Evolutionary conservation across 257 asterid genomes (phyloP).

Genomic region (Fraxinus americana): DNA sequence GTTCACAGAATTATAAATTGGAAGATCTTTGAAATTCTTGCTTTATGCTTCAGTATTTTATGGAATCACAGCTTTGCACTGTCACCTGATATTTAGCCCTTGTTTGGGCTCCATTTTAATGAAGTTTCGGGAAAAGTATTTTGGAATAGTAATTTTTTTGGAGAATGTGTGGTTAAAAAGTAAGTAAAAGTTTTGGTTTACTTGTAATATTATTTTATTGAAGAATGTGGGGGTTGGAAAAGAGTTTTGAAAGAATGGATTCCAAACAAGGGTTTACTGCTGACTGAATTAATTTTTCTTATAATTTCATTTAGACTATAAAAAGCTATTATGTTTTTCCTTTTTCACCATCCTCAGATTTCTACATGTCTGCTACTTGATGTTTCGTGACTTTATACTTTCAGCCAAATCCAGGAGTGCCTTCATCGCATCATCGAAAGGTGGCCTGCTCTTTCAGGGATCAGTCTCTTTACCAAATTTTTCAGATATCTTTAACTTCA

Average conservation of each 20-base stretch:
- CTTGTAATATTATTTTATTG: too few species aligned
- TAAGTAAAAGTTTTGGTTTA: too few species aligned
- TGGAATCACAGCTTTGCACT: constrained; percentile 15
- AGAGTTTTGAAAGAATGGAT: neutral
- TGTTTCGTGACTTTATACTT: constrained; percentile 29
- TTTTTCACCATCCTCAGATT: constrained; percentile 15
- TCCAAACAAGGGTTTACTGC: neutral
- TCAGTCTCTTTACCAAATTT: constrained; percentile 80
- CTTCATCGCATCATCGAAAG: constrained; percentile 94
- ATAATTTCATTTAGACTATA: neutral
- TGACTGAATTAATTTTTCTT: constrained; percentile 17
- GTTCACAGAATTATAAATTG: neutral
- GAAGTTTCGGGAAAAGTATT: too few species aligned
- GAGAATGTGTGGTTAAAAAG: too few species aligned
- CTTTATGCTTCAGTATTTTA: constrained; percentile 9
- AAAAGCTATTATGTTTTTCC: constrained; percentile 1
- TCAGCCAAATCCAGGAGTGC: constrained; percentile 90
- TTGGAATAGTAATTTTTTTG: too few species aligned
- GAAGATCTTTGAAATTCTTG: neutral
- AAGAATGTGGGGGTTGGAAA: neutral
- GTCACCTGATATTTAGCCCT: neutral
- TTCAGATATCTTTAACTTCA: constrained; percentile 92
- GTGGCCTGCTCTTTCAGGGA: constrained; percentile 94
- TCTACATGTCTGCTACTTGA: constrained; percentile 29
- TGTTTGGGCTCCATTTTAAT: too few species aligned